Evolutionary conservation across 2,329 filamentous ascomycete genomes (phyloP).

Genomic region (Cladosporium sp.): DNA sequence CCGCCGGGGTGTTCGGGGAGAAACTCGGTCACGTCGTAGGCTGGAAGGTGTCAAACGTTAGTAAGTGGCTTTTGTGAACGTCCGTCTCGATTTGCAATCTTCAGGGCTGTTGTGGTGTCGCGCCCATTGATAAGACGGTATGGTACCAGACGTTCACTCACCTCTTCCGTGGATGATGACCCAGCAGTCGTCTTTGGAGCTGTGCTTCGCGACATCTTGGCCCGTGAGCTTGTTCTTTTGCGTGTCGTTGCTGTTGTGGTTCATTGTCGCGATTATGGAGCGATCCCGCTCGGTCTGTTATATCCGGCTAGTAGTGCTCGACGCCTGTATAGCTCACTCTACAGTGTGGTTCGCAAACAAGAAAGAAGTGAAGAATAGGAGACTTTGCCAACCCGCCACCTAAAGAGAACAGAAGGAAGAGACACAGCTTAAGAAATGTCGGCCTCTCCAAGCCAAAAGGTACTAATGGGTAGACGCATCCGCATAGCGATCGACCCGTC

Average conservation of each 20-base stretch:
- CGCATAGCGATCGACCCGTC: no score
- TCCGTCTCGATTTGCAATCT: neutral
- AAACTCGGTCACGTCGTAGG: slow-evolving; percentile 62
- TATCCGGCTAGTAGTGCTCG: no score
- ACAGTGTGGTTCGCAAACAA: no score
- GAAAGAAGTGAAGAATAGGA: no score
- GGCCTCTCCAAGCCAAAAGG: no score
- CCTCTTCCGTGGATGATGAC: slow-evolving; percentile 76
- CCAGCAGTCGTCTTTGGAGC: slow-evolving; percentile 79
- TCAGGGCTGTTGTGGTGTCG: slow-evolving; percentile 35
- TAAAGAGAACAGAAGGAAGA: no score
- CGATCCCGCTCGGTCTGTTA: no score
- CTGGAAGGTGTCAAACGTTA: slow-evolving; percentile 7
- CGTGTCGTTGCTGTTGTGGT: slow-evolving; percentile 37
- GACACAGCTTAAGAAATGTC: no score
- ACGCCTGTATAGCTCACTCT: no score
- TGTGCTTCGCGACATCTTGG: slow-evolving; percentile 64
- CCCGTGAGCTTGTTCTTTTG: slow-evolving; percentile 40
- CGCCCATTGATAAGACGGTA: slow-evolving; percentile 26
- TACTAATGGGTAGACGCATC: no score
- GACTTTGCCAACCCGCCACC: no score
- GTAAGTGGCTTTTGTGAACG: neutral
- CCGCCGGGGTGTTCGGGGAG: slow-evolving; percentile 87
- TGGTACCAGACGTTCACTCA: neutral
- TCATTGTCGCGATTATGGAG: slow-evolving; percentile 31